These are phyloP conservation scores for Rhexocercosporidium sp. DNA, from an alignment of 2,329 filamentous ascomycete species.

Conservation along the genomic window DNA sequence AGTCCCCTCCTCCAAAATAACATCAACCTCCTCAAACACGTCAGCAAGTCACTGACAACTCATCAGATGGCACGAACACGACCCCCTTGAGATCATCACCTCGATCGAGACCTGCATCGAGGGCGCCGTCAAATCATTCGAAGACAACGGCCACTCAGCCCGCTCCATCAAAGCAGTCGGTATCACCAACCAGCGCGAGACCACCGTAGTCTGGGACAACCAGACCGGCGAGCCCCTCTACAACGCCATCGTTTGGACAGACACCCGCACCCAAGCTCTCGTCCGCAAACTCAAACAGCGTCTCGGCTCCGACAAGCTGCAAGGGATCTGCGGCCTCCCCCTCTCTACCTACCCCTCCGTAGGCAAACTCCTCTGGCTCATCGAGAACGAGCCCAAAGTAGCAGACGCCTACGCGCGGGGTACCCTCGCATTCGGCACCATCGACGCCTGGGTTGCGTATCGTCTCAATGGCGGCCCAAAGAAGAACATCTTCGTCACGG, in stretches of 20 bases:
- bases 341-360: conserved; percentile 83
- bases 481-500: conserved; percentile 73
- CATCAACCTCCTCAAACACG: conserved; percentile 15
- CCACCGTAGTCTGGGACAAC: conserved; percentile 79
- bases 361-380: conserved; percentile 78
- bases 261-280: conserved; percentile 73
- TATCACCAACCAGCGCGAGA: conserved; percentile 82
- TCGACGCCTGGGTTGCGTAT: conserved; percentile 82
- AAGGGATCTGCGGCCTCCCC: conserved; percentile 73
- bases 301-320: conserved; percentile 71
- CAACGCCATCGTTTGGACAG: conserved; percentile 86
- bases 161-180: conserved; percentile 76
- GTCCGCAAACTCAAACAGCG: conserved; percentile 74
- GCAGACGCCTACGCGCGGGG: conserved; percentile 74
- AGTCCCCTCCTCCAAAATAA: conserved; percentile 42
- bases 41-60: background rate
- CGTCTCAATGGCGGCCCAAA: conserved; percentile 76
- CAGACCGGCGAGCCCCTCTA: conserved; percentile 77
- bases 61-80: conserved; percentile 84
- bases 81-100: conserved; percentile 73
- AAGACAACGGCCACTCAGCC: conserved; percentile 68
- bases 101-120: conserved; percentile 80
- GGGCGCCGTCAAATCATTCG: conserved; percentile 70
- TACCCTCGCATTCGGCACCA: conserved; percentile 76
- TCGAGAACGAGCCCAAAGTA: conserved; percentile 70